Evolutionary conservation across 176 grass and related monocot species (phyloP), one percentile per base, ranked within the genome.

Genomic region (Neostapfia colusana): DNA sequence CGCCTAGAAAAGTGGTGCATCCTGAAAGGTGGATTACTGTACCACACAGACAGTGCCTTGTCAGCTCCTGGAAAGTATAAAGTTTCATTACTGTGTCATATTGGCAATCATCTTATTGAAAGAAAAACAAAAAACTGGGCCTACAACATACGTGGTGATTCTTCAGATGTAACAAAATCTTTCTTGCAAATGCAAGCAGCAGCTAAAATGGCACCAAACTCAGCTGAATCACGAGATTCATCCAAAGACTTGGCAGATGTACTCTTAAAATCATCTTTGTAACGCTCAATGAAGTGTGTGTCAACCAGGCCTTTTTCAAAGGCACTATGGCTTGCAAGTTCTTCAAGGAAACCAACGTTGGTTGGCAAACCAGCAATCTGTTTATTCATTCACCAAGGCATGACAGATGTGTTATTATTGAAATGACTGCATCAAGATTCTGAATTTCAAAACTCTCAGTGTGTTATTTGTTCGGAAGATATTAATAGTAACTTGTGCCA

Each of bases 361-460:
- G 91, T 97, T 6, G 95, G 91, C 78, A 97, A 87, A 55, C 95
- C 95, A 69, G 95, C 91, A 79, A 97, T 89, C 95, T 97, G 88
- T 67, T 58, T 75, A 69, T 74, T 79, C 75, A 83, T 74, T 75
- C 61, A 88, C 7, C 27, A 74, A 24, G 70, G 42, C 17, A 63
- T 70, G 61, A 20, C 42, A 82, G 24, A 42, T 7, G 63, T 6
- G 14, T 72, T 74, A 66, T 54, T 67, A 60, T 72, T 21, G 50
- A 69, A 88, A 43, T 58, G n/a, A 53, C 17, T 0, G 4, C 25
- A 69, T 60, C 20, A 68, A 0, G 26, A 83, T 55, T 57, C 51
- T 83, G 50, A 25, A 55, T 8, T 68, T 79, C 43, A 2, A 38
- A 63, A 54, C 70, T 24, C 44, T 62, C 31, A 40, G 65, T 43